Percentiles rank a stretch among this genome's conserved stretches.
These are phyloP conservation scores for Niebla homalea DNA, from an alignment of 495 filamentous ascomycete species.

Conservation along the genomic window DNA sequence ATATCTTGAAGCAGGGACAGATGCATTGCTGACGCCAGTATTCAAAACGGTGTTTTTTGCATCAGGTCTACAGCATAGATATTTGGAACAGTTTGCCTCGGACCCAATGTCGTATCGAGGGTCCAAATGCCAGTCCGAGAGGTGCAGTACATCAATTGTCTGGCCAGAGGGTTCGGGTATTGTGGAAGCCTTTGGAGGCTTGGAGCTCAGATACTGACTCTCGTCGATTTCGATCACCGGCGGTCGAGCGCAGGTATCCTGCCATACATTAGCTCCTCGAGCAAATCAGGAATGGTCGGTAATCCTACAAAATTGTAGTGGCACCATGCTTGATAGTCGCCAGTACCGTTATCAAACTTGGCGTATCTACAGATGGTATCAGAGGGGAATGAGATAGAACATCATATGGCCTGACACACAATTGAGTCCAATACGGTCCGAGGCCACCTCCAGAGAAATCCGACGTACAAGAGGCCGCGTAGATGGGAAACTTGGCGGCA, in stretches of 20 bases:
- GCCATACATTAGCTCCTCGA: not conserved
- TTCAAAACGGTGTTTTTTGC: constrained; percentile 13
- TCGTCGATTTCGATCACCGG: constrained; percentile 16
- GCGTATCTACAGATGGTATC: constrained; percentile 1
- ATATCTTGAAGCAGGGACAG: constrained; percentile 17
- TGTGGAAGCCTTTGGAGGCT: constrained; percentile 23
- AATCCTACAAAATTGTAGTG: constrained; percentile 10
- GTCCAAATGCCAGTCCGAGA: constrained; percentile 39
- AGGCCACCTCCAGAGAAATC: constrained; percentile 14
- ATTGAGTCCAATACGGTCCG: constrained; percentile 16
- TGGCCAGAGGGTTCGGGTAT: constrained; percentile 28
- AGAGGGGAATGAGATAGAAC: not conserved
- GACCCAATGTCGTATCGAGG: constrained; percentile 34
- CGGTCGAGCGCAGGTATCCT: constrained; percentile 13
- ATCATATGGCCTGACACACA: not conserved
- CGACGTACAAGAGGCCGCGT: constrained; percentile 5
- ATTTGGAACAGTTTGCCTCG: constrained; percentile 32
- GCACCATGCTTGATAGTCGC: constrained; percentile 18
- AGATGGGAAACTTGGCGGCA: constrained; percentile 9
- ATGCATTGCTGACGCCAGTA: constrained; percentile 14
- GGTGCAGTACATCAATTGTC: constrained; percentile 33
- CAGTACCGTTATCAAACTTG: constrained; percentile 13
- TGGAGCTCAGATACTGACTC: constrained; percentile 18
- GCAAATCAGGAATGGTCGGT: not conserved
- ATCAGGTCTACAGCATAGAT: constrained; percentile 31